phyloP scores from a whole-genome alignment of 768 basidiomycete species.

The Mycena crocata region DNA sequence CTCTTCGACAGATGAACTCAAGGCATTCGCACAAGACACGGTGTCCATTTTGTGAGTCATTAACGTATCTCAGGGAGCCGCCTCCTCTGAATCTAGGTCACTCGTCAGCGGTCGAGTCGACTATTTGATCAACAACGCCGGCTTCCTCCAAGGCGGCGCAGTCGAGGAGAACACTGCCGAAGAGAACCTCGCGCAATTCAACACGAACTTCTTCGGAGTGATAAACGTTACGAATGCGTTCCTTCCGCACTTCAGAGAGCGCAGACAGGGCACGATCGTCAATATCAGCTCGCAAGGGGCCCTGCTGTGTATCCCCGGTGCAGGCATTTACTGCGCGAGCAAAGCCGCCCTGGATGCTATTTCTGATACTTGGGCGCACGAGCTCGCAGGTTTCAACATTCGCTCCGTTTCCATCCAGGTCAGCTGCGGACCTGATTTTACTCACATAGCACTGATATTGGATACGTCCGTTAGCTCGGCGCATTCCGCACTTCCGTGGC shows the following conservation, averaged over 20 bases:
- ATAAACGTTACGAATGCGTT: constrained; percentile 41
- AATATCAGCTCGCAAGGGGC: constrained; percentile 36
- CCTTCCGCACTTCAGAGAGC: constrained; percentile 41
- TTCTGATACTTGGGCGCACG: constrained; percentile 17
- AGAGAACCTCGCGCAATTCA: constrained; percentile 34
- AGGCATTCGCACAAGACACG: constrained; percentile 8
- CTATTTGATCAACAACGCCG: constrained; percentile 43
- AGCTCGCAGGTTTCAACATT: constrained; percentile 7
- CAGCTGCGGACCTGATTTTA: too few species aligned
- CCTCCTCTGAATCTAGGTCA: neutral
- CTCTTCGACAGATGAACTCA: constrained; percentile 5
- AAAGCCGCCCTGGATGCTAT: constrained; percentile 35
- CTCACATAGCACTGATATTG: neutral
- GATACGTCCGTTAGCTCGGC: constrained; percentile 18
- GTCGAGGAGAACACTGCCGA: constrained; percentile 32
- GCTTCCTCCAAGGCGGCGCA: constrained; percentile 36
- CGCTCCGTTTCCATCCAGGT: constrained; percentile 23
- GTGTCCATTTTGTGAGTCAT: neutral
- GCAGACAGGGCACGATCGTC: constrained; percentile 29
- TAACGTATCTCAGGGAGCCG: neutral
- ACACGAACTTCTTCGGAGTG: constrained; percentile 43
- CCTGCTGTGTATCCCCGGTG: constrained; percentile 22
- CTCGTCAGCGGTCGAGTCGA: constrained; percentile 36
- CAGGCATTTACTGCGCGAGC: constrained; percentile 34
- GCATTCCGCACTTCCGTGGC: constrained; percentile 34